These are phyloP conservation scores for Cercospora sp. DNA, from an alignment of 2,329 filamentous ascomycete species.

Conservation along the genomic window DNA sequence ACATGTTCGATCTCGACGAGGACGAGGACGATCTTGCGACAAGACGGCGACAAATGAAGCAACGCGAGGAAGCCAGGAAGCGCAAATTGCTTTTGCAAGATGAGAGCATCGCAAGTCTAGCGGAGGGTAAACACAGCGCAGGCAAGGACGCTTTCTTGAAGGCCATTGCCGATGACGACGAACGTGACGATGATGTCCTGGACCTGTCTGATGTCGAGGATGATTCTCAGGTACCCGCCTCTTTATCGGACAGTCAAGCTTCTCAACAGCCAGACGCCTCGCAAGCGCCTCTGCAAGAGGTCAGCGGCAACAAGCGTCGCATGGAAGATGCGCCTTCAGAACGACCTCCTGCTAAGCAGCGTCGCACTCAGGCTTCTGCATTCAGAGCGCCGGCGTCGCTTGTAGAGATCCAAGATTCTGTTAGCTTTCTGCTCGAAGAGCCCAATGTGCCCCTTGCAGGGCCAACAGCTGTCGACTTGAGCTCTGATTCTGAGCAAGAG, in stretches of 20 bases:
- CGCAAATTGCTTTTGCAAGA: constrained; percentile 83
- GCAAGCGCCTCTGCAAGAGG: constrained; percentile 29
- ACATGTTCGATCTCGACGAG: constrained; percentile 68
- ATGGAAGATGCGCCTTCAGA: constrained; percentile 36
- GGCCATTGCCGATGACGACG: constrained; percentile 74
- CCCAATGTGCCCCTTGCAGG: constrained; percentile 39
- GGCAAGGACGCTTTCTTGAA: constrained; percentile 81
- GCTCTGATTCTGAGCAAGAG: constrained; percentile 46
- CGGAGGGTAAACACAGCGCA: constrained; percentile 55
- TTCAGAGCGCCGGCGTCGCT: constrained; percentile 68
- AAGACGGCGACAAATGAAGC: constrained; percentile 75
- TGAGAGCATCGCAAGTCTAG: constrained; percentile 84
- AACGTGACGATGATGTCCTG: constrained; percentile 62
- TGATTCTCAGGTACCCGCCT: constrained; percentile 44
- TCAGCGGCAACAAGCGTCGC: constrained; percentile 37
- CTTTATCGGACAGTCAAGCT: constrained; percentile 31
- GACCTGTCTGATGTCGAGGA: constrained; percentile 67
- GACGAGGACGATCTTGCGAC: constrained; percentile 83
- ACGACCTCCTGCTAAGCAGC: constrained; percentile 42
- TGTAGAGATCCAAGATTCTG: constrained; percentile 76
- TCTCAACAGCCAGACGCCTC: constrained; percentile 25
- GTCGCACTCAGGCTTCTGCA: constrained; percentile 41
- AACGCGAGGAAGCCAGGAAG: constrained; percentile 87
- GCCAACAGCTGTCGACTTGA: constrained; percentile 56
- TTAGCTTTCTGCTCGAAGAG: constrained; percentile 79